Conservation (phyloP, 2,329 filamentous ascomycete species). For the Fusarium sp. region DNA sequence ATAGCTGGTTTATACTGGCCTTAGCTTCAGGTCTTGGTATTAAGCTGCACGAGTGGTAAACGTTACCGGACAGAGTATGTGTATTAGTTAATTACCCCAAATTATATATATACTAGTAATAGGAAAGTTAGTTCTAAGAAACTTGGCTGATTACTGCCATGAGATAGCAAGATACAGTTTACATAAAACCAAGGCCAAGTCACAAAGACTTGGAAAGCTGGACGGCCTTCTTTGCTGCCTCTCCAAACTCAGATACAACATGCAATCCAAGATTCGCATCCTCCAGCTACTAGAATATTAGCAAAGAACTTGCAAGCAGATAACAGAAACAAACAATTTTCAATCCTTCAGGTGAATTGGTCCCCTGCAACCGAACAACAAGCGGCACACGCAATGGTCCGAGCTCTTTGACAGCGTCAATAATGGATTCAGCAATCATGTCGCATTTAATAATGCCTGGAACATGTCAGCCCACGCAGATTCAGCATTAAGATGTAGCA, state of each 20-base stretch:
- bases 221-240: not conserved
- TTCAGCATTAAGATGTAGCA: not conserved
- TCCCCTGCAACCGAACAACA: constrained; percentile 10
- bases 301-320: rapidly evolving
- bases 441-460: constrained; percentile 8
- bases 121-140: no score
- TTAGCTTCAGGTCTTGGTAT: no score
- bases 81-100: no score
- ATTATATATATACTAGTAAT: no score
- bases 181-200: not conserved
- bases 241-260: constrained; percentile 11
- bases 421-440: constrained; percentile 5
- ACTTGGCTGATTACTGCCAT: no score
- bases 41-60: no score
- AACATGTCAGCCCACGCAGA: not conserved
- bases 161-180: not conserved
- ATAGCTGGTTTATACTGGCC: no score
- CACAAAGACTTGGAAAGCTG: not conserved
- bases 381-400: constrained; percentile 5
- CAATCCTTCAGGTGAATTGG: constrained; percentile 8
- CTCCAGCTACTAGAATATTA: not conserved
- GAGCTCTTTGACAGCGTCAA: not conserved
- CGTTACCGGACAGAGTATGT: no score
- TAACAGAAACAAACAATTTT: not conserved
- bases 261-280: constrained; percentile 1